Conservation (phyloP, 495 filamentous ascomycete species). For the Xylaria cubensis region DNA sequence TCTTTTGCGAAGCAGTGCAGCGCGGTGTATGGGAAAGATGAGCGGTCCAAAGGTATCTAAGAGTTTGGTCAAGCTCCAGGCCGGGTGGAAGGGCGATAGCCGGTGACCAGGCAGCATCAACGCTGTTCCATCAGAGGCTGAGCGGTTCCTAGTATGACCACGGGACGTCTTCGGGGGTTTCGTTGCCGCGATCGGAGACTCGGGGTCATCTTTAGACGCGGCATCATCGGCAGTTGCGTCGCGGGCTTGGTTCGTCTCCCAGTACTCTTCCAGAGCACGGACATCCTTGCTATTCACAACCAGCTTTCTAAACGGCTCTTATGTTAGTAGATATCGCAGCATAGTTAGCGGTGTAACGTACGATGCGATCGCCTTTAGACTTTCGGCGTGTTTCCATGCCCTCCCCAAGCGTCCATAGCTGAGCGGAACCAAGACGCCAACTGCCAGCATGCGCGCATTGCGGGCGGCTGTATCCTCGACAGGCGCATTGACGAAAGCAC, state of each 20-base stretch:
- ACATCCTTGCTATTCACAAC: constrained; percentile 62
- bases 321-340: constrained; percentile 40
- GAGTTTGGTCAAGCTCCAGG: constrained; percentile 76
- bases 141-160: constrained; percentile 60
- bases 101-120: constrained; percentile 71
- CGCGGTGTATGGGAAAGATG: constrained; percentile 87
- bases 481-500: constrained; percentile 88
- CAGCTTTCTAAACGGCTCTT: constrained; percentile 49
- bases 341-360: constrained; percentile 45
- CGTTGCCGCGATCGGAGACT: constrained; percentile 53
- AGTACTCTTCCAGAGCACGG: constrained; percentile 75
- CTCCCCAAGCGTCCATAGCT: constrained; percentile 87
- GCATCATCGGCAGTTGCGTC: constrained; percentile 52
- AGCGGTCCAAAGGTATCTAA: constrained; percentile 87
- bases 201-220: constrained; percentile 60
- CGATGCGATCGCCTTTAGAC: constrained; percentile 75
- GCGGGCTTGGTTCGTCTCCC: constrained; percentile 68
- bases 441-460: constrained; percentile 90
- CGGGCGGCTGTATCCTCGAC: constrained; percentile 75
- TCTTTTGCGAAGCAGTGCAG: constrained; percentile 85
- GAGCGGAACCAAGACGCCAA: constrained; percentile 85
- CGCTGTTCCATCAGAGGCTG: constrained; percentile 65
- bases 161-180: constrained; percentile 35
- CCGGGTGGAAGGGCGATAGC: constrained; percentile 82
- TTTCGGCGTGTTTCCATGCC: constrained; percentile 85